Conservation (phyloP, 2,329 filamentous ascomycete species). For the Dactylellina leptospora region DNA sequence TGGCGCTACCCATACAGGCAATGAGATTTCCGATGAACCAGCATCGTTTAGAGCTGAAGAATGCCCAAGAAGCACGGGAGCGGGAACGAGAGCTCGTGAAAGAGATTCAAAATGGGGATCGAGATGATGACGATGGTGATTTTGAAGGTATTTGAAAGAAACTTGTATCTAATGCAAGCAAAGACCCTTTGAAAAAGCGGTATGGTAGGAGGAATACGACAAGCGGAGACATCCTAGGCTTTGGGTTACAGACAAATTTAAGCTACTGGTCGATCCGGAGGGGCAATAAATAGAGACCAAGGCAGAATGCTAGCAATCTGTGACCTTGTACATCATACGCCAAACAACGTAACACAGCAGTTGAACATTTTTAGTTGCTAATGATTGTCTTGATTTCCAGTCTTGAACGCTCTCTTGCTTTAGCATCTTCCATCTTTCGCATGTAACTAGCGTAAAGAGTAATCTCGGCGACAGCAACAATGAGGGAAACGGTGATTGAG, state of each 20-base stretch:
- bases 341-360: too few relatives aligned
- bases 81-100: conserved; percentile 96
- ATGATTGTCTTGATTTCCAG: conserved; percentile 25
- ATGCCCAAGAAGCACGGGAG: conserved; percentile 96
- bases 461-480: conserved; percentile 42
- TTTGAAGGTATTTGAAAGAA: conserved; percentile 87
- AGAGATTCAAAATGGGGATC: conserved; percentile 96
- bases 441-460: conserved; percentile 37
- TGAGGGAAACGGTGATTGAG: conserved; percentile 30
- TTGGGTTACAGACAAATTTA: too few relatives aligned
- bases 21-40: conserved; percentile 99
- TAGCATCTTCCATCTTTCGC: conserved; percentile 43
- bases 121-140: conserved; percentile 96
- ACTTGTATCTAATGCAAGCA: not conserved
- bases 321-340: too few relatives aligned
- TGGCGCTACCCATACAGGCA: too few relatives aligned
- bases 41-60: conserved; percentile 95
- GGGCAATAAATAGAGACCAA: too few relatives aligned
- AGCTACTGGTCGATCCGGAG: too few relatives aligned
- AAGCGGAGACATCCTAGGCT: too few relatives aligned
- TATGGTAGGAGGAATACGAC: too few relatives aligned
- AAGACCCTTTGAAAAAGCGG: too few relatives aligned
- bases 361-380: too few relatives aligned
- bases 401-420: conserved; percentile 14
- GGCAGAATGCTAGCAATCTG: too few relatives aligned